These are phyloP conservation scores for Camellia granthamiana DNA, from an alignment of 148 eudicot genomes.

Conservation along the genomic window DNA sequence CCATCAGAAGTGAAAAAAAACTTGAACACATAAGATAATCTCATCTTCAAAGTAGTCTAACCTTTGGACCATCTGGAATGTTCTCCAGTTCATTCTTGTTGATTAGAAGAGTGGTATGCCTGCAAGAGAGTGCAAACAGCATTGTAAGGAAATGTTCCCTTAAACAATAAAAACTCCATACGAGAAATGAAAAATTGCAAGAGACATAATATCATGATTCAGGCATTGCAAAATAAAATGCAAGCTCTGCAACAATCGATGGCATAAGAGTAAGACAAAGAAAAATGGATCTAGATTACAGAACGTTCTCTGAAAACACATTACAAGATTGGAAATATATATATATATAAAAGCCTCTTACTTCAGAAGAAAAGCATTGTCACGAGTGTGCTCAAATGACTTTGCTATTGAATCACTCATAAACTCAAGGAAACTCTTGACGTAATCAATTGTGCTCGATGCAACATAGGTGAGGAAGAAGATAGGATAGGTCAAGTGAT, in stretches of 20 bases:
- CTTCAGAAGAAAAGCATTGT: constrained; percentile 89
- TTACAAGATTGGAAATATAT: neutral
- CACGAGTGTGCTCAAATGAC: constrained; percentile 92
- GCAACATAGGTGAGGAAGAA: constrained; percentile 86
- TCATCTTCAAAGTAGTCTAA: constrained; percentile 20
- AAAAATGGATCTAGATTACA: neutral
- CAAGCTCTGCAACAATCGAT: neutral
- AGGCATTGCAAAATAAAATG: neutral
- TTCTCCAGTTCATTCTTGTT: constrained; percentile 83
- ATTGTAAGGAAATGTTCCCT: constrained; percentile 20
- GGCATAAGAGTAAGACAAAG: neutral
- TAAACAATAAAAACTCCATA: constrained; percentile 1
- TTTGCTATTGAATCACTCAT: constrained; percentile 97
- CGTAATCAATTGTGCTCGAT: constrained; percentile 91
- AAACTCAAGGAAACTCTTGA: constrained; percentile 95
- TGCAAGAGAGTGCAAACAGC: constrained; percentile 36
- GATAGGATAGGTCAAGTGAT: constrained; percentile 84
- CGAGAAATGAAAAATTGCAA: neutral
- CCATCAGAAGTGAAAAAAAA: constrained; percentile 2
- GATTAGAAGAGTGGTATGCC: constrained; percentile 78
- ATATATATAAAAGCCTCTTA: constrained; percentile 29
- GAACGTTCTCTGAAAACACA: neutral
- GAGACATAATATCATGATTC: neutral
- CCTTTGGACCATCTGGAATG: constrained; percentile 93
- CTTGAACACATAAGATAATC: neutral